These are phyloP conservation scores for Syzygium syzygioides DNA, from an alignment of 441 rosid genomes.

Conservation along the genomic window DNA sequence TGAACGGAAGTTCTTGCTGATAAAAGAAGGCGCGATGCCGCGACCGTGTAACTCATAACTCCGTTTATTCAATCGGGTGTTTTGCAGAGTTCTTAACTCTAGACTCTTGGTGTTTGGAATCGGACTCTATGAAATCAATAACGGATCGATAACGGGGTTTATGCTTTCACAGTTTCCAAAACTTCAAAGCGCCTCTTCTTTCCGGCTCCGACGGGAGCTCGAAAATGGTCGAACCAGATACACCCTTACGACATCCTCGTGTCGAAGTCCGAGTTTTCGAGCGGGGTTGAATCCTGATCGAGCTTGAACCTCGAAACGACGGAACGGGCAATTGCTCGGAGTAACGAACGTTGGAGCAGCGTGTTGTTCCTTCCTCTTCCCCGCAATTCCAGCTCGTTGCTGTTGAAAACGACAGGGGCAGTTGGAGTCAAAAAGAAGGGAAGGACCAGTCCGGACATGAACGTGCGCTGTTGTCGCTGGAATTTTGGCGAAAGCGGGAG, in stretches of 20 bases:
- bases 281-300: neutral
- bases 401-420: neutral
- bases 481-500: neutral
- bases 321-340: neutral
- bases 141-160: neutral
- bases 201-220: neutral
- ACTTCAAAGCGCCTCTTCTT: neutral
- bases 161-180: neutral
- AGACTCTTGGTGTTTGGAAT: neutral
- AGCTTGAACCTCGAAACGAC: neutral
- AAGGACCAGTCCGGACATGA: neutral
- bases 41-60: rapidly evolving
- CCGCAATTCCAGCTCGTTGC: neutral
- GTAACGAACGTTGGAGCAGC: neutral
- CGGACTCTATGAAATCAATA: neutral
- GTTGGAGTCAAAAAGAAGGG: neutral
- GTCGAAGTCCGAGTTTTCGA: neutral
- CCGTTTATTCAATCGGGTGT: neutral
- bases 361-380: neutral
- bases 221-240: neutral
- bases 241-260: neutral
- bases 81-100: neutral
- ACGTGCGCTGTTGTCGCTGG: neutral
- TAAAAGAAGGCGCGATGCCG: rapidly evolving
- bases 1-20: neutral